Percentiles rank a stretch among this genome's conserved stretches.
These are phyloP conservation scores for Pythium phragmiticola DNA, from an alignment of 352 stramenopile genomes.

Conservation along the genomic window DNA sequence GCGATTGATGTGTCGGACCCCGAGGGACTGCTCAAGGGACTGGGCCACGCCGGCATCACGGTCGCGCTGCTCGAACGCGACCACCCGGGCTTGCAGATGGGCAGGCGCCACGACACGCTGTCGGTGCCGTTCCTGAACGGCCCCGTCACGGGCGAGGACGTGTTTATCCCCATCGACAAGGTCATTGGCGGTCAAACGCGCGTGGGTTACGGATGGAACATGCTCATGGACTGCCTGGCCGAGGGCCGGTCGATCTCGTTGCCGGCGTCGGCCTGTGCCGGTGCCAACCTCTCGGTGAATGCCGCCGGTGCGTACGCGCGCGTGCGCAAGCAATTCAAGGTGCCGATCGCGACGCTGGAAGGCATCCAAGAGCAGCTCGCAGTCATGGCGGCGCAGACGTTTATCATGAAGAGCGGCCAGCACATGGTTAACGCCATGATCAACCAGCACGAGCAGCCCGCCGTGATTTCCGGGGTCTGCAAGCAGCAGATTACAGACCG, in stretches of 20 bases:
- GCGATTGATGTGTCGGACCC: constrained; percentile 97
- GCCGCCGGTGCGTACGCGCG: constrained; percentile 94
- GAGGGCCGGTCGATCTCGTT: constrained; percentile 97
- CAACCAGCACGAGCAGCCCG: constrained; percentile 98
- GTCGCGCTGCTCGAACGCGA: constrained; percentile 95
- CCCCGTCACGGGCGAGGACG: constrained; percentile 94
- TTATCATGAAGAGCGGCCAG: constrained; percentile 95
- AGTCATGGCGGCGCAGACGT: constrained; percentile 90
- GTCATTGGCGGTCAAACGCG: constrained; percentile 96
- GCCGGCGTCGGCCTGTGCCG: constrained; percentile 92
- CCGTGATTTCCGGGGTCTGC: constrained; percentile 98
- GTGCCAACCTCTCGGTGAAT: constrained; percentile 90
- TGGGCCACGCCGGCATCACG: constrained; percentile 94
- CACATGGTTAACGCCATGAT: constrained; percentile 99
- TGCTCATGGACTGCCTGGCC: constrained; percentile 98
- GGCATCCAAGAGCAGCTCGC: constrained; percentile 97
- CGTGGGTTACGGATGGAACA: constrained; percentile 98
- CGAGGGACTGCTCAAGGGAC: constrained; percentile 92
- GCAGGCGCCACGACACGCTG: constrained; percentile 94
- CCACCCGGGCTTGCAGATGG: constrained; percentile 94
- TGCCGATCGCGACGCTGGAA: constrained; percentile 97
- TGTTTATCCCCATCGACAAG: constrained; percentile 98
- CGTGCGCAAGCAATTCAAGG: constrained; percentile 98
- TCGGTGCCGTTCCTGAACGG: constrained; percentile 98
- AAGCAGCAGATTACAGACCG: constrained; percentile 98